Evolutionary conservation across 805 yeast species (phyloP), one percentile per base, ranked within the genome.

Genomic region (Metschnikowia picachoensis): DNA sequence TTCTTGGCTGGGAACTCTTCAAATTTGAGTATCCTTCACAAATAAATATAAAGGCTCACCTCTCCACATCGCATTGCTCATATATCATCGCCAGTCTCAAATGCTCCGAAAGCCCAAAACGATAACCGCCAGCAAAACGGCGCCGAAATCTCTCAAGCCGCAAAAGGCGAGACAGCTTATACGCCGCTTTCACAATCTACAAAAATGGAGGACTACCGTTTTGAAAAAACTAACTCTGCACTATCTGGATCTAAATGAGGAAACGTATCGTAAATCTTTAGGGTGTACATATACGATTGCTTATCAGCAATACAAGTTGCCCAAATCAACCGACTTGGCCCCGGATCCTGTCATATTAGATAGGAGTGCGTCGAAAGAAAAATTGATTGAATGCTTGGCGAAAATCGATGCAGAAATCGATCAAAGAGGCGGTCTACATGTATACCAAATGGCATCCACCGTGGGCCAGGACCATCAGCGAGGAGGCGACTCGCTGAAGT

Each of bases 401-500:
- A 72, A 71, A 41, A 78, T 90, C 6, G 84, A 82, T 50, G 74
- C 70, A 3, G 90, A 87, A 58, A 74, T 85, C 3, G 69, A 69
- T 8, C 73, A 68, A 35, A 70, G 82, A 36, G 97, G 97, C 0
- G 97, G 97, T 0, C 62, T 92, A 2, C 75, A 80, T 41, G 78
- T 79, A 10, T 92, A 92, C 61, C 99, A 92, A 59, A 65, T 74
- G 16, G 98, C 98, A 0, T 87, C 96, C 2, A 77, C 85, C 1
- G 79, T 81, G 41, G 99, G 99, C 0, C 99, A 92, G 58, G 78
- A 80, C 47, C 61, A 65, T 0, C 74, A 75, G 39, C 64, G 98
- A 51, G 98, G 99, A 0, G 96, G 97, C 1, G 99, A 92, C 60
- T 88, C 97, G 0, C 89, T 96, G 2, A 87, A 84, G 54, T 72